Evolutionary conservation across 139 green algal genomes (phyloP).

Genomic region (Asterochloris erici): DNA sequence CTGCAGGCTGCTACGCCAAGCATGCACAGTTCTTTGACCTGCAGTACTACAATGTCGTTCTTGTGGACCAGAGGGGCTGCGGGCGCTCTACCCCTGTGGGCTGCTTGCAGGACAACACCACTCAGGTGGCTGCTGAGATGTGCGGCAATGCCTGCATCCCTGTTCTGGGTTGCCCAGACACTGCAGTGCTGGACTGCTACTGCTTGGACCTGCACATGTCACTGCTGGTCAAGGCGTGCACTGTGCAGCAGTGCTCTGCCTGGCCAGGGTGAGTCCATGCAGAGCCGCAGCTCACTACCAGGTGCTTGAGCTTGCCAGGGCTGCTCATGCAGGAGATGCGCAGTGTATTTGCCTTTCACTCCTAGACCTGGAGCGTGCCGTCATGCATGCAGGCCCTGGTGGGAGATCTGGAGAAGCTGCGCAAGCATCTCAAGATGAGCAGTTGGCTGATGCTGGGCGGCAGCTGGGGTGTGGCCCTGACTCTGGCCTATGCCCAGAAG

Average conservation of each 20-base stretch:
- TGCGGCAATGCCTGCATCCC: too few relatives aligned
- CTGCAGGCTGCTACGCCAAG: conserved; percentile 11
- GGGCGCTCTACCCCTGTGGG: conserved; percentile 46
- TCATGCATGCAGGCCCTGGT: conserved; percentile 31
- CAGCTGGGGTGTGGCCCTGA: conserved; percentile 63
- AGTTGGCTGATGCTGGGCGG: conserved; percentile 68
- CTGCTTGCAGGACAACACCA: conserved; percentile 59
- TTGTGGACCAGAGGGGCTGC: conserved; percentile 72
- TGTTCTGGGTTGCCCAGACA: too few relatives aligned
- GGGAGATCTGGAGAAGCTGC: conserved; percentile 54
- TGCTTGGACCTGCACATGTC: too few relatives aligned
- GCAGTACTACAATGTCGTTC: conserved; percentile 49
- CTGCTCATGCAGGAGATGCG: too few relatives aligned
- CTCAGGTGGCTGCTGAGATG: background rate
- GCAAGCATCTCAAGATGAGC: conserved; percentile 33
- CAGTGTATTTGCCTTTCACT: too few relatives aligned
- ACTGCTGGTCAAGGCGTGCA: too few relatives aligned
- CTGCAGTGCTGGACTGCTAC: too few relatives aligned
- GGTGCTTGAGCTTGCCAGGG: too few relatives aligned
- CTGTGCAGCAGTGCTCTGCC: too few relatives aligned
- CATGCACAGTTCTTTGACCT: conserved; percentile 62
- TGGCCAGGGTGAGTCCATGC: too few relatives aligned
- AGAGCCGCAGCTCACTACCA: too few relatives aligned
- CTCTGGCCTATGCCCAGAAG: conserved; percentile 57
- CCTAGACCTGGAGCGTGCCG: too few relatives aligned